Evolutionary conservation across 371 early-diverging fungal species (phyloP), one percentile per base, ranked within the genome.

Genomic region (Mucor ambiguus): DNA sequence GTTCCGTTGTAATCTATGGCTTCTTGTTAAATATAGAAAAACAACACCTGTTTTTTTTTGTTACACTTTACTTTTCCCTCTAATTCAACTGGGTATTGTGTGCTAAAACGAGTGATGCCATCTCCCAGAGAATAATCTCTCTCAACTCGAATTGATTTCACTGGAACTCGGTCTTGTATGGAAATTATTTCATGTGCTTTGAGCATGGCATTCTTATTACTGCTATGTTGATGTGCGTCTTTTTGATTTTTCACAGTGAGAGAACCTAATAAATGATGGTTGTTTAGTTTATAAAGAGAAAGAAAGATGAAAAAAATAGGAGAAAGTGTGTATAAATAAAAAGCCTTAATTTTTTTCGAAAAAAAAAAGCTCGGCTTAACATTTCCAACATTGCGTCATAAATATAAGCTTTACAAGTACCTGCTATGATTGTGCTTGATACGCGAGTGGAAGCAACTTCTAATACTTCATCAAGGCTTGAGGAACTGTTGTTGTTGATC

Each of bases 61-160:
- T 49, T 49, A 49, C 49, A 49, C 49, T 72, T 73, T 77, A 83
- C 84, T 70, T 70, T 60, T 61, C 77, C 84, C 33, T 49, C 43
- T 28, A 83, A 62, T 58, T 76, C 79, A 28, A 48, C 32, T 11
- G 84, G 84, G 55, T 74, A 76, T n/a, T 70, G 68, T 3, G 76
- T 79, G 29, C 64, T 54, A 58, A 83, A 83, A 46, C 74, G 72
- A 48, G 84, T 83, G 49, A 81, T 78, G 35, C 84, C 84, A 64
- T 83, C 81, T 44, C 81, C 84, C 41, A 69, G 61, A 14, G 78
- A 70, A 62, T 83, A 83, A 62, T 83, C 81, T 46, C 84, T 76
- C 61, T 83, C 84, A 29, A 83, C 70, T 55, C 84, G 70, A 49
- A 81, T 69, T 20, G 69, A 59, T 46, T 65, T 58, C 12, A 63